Conservation (phyloP, 2,329 filamentous ascomycete species). For the Colletotrichum aenigma region DNA sequence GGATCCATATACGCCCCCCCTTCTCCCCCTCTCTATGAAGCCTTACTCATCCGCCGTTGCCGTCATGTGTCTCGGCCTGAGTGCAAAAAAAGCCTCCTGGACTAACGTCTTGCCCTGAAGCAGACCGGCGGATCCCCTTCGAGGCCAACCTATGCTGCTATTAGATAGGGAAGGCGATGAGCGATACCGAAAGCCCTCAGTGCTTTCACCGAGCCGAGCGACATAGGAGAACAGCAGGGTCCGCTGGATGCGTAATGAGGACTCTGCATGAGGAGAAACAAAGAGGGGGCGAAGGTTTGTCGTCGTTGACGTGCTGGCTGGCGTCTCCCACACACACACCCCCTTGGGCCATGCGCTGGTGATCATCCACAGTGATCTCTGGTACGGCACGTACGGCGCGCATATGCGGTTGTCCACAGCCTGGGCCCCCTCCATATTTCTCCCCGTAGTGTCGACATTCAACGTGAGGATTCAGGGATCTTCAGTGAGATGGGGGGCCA, state of each 20-base stretch:
- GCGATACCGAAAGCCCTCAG: neutral
- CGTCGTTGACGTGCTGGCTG: slow-evolving; percentile 13
- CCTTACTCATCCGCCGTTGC: neutral
- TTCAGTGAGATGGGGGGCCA: slow-evolving; percentile 10
- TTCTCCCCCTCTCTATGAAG: neutral
- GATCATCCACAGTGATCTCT: slow-evolving; percentile 21
- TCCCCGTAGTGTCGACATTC: neutral
- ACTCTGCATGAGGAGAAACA: neutral
- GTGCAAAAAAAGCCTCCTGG: neutral
- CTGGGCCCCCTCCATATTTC: neutral
- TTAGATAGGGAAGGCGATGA: neutral
- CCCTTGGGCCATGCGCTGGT: slow-evolving; percentile 11
- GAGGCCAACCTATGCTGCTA: neutral
- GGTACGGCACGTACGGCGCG: slow-evolving; percentile 16
- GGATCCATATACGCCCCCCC: neutral
- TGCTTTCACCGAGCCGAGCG: neutral
- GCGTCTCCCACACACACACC: neutral
- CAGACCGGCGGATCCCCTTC: neutral
- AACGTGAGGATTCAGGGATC: slow-evolving; percentile 1
- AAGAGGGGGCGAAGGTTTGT: neutral
- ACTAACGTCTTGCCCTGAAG: slow-evolving; percentile 8
- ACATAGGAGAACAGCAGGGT: neutral
- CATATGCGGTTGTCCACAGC: slow-evolving; percentile 6
- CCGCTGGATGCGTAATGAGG: neutral
- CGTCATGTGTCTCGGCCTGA: neutral